Percentiles rank a stretch among this genome's conserved stretches.
These are phyloP conservation scores for Colletotrichum trifolii DNA, from an alignment of 2,329 filamentous ascomycete species.

Conservation along the genomic window DNA sequence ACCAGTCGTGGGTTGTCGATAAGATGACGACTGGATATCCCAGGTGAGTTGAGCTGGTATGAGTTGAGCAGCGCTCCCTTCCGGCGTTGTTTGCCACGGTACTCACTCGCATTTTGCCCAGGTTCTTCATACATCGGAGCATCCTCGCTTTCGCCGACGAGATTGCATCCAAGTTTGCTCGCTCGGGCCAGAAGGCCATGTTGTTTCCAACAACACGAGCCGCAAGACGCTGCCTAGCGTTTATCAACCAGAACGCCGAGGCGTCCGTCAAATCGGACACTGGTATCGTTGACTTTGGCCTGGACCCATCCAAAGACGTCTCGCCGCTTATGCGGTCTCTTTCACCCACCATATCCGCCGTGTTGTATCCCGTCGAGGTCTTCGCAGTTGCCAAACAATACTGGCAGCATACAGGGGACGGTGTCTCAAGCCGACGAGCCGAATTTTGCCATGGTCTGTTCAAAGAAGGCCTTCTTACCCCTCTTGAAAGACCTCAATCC, in stretches of 20 bases:
- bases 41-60: conserved; percentile 59
- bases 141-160: conserved; percentile 79
- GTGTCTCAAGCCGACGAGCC: conserved; percentile 88
- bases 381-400: conserved; percentile 88
- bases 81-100: background rate
- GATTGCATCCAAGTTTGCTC: conserved; percentile 73
- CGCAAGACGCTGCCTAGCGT: conserved; percentile 79
- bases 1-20: conserved; percentile 84
- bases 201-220: conserved; percentile 80
- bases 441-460: conserved; percentile 88
- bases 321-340: conserved; percentile 65
- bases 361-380: conserved; percentile 75
- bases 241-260: conserved; percentile 72
- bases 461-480: conserved; percentile 70
- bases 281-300: conserved; percentile 70
- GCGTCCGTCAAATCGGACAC: conserved; percentile 61
- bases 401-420: conserved; percentile 97
- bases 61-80: background rate
- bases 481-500: conserved; percentile 42
- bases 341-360: conserved; percentile 71
- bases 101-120: conserved; percentile 47
- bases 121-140: conserved; percentile 91
- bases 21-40: conserved; percentile 94
- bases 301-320: conserved; percentile 65
- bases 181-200: conserved; percentile 75